Evolutionary conservation across 345 rosid genomes (phyloP), one percentile per base, ranked within the genome.

Genomic region (Clarkia xantiana): DNA sequence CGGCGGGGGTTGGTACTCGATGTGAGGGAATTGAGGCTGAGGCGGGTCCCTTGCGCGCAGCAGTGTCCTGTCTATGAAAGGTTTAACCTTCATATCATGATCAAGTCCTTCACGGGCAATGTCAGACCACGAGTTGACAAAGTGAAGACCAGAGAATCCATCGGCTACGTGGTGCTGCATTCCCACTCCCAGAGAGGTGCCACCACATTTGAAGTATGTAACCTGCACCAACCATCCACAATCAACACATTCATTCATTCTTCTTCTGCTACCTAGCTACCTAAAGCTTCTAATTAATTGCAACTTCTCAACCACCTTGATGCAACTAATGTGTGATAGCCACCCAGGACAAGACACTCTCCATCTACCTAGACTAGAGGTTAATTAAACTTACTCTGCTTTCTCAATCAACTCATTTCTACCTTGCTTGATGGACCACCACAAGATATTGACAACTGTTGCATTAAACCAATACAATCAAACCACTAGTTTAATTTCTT

Each of bases 141-240:
- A 90, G 66, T 90, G 97, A 42, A 90, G 91, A 51, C 94, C 95
- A 29, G 97, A 90, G 70, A 71, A 86, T 36, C 97, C 97, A 62
- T 90, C 97, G 1, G 97, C 97, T 1, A 52, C 88, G 59, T 86
- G 87, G 64, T 90, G 97, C 56, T 90, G 95, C 94, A 90, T 86
- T 14, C 97, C 97, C 34, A 86, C 97, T 0, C 97, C 97, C 46
- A 90, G 88, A n/a, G 97, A 86, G 39, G 65, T 88, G 58, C 97
- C 94, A 10, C 97, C 95, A 25, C 97, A 90, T 67, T 86, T 90
- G 65, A 90, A 83, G 63, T 64, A 64, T 17, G 97, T 90, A 40
- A 89, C 77, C 97, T 88, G 66, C 44, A 43, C 4, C 4, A 47
- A 11, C n/a, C n/a, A n/a, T n/a, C n/a, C n/a, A n/a, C n/a, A n/a